Evolutionary conservation across 805 yeast genomes (phyloP).

Genomic region (Candida hungchunana): DNA sequence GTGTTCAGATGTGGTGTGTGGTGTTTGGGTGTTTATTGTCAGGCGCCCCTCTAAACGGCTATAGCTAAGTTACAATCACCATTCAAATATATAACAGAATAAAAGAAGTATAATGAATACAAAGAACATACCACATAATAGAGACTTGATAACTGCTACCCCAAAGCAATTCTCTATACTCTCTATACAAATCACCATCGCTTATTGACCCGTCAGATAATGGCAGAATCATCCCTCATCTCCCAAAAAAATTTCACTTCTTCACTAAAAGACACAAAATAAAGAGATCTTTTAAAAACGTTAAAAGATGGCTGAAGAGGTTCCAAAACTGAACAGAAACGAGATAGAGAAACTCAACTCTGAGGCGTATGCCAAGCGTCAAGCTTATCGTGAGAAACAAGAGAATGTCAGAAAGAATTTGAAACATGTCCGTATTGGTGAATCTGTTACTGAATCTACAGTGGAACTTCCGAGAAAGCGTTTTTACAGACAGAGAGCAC

Average conservation of each 20-base stretch:
- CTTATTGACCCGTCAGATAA: background rate
- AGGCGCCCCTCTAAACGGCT: too few species aligned
- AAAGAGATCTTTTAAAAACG: too few species aligned
- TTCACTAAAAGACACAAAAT: too few species aligned
- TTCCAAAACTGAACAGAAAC: conserved; percentile 14
- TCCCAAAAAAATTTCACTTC: background rate
- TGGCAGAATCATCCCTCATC: background rate
- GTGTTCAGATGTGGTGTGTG: too few species aligned
- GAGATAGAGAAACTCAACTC: conserved; percentile 21
- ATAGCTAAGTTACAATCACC: too few species aligned
- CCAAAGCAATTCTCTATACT: background rate
- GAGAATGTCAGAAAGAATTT: conserved; percentile 43
- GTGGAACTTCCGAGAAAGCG: conserved; percentile 73
- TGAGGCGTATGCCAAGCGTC: conserved; percentile 30
- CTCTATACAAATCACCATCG: background rate
- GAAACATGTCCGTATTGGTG: conserved; percentile 43
- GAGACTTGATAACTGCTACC: background rate
- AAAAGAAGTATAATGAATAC: too few species aligned
- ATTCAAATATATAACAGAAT: too few species aligned
- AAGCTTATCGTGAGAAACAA: conserved; percentile 41
- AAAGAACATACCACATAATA: too few species aligned
- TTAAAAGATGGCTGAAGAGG: conserved; percentile 1
- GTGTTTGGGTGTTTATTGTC: too few species aligned
- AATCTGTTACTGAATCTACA: conserved; percentile 19
- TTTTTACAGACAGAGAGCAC: conserved; percentile 94